phyloP scores from a whole-genome alignment of 176 grass and related monocot species.

The Juncus inflexus region DNA sequence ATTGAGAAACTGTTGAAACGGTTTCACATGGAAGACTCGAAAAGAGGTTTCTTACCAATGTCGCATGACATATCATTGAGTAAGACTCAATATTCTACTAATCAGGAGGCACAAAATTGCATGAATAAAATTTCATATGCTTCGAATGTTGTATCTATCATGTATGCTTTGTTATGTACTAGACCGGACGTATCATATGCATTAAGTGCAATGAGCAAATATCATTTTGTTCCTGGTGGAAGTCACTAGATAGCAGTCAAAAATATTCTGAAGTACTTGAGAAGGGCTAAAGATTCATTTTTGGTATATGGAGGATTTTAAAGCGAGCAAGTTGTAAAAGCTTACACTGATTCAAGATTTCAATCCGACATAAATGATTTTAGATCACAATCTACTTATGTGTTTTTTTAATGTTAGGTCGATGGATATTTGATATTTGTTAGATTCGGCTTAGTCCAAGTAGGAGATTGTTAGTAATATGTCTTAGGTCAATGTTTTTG shows the following conservation, averaged over 20 bases:
- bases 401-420: not conserved
- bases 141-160: not conserved
- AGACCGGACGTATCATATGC: not conserved
- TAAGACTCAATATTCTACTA: not conserved
- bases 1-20: not conserved
- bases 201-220: not conserved
- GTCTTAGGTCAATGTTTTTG: too few relatives aligned
- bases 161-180: not conserved
- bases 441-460: too few relatives aligned
- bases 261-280: too few relatives aligned
- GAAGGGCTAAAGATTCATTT: too few relatives aligned
- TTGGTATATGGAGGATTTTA: too few relatives aligned
- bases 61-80: not conserved
- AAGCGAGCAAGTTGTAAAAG: not conserved
- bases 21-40: constrained; percentile 10
- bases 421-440: too few relatives aligned
- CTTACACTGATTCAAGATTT: not conserved
- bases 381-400: not conserved
- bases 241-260: too few relatives aligned
- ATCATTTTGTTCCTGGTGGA: too few relatives aligned
- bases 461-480: too few relatives aligned
- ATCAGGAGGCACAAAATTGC: not conserved
- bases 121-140: not conserved
- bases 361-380: not conserved
- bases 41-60: not conserved